These are phyloP conservation scores for Vigna angularis DNA, from an alignment of 306 rosid species.

Conservation along the genomic window DNA sequence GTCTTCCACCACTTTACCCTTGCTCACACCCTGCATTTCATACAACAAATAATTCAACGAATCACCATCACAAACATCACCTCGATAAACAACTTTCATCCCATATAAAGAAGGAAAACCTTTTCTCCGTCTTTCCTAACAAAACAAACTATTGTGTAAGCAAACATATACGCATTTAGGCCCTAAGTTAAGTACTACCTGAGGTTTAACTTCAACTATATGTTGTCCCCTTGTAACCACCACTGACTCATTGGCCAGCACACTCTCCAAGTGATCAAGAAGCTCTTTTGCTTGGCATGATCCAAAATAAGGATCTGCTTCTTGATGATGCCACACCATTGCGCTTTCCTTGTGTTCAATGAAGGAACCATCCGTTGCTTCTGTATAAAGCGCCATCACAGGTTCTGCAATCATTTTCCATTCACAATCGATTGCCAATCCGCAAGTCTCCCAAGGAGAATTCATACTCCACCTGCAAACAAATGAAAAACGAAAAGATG, in stretches of 20 bases:
- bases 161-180: background rate
- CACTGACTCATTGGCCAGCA: constrained; percentile 79
- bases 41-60: background rate
- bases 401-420: constrained; percentile 71
- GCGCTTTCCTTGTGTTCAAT: constrained; percentile 81
- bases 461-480: constrained; percentile 63
- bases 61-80: constrained; percentile 24
- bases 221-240: constrained; percentile 74
- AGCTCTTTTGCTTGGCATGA: constrained; percentile 80
- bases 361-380: constrained; percentile 83
- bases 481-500: background rate
- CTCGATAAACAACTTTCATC: background rate
- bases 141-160: background rate
- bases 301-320: constrained; percentile 72
- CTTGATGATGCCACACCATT: constrained; percentile 76
- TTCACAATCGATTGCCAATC: constrained; percentile 54
- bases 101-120: background rate
- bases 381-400: constrained; percentile 78
- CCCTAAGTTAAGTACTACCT: constrained; percentile 49
- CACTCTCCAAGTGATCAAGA: constrained; percentile 77
- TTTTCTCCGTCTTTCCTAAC: background rate
- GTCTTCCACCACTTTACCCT: constrained; percentile 69
- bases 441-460: constrained; percentile 62
- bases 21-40: constrained; percentile 72
- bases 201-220: constrained; percentile 84